These are phyloP conservation scores for Spinacia oleracea DNA, from an alignment of 179 eudicot genomes.

Conservation along the genomic window DNA sequence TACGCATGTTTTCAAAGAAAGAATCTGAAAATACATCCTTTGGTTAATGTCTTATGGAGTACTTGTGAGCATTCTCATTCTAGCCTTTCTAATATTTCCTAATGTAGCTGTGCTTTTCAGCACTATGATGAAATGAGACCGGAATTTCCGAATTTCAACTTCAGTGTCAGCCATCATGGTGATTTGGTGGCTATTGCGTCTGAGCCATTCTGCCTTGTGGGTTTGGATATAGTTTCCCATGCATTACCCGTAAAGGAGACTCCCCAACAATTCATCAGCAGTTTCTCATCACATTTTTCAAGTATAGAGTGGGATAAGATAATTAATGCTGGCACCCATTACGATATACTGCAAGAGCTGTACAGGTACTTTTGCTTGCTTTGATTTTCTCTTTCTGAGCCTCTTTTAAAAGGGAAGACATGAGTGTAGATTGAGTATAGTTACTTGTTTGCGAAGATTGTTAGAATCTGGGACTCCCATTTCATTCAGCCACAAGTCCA, in stretches of 20 bases:
- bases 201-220: conserved; percentile 82
- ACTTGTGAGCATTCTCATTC: neutral
- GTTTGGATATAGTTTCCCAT: conserved; percentile 67
- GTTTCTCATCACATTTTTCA: conserved; percentile 63
- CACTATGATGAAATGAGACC: conserved; percentile 32
- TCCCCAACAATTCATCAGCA: conserved; percentile 44
- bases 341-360: conserved; percentile 46
- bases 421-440: neutral
- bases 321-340: conserved; percentile 43
- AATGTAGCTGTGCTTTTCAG: conserved; percentile 32
- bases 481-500: too few relatives aligned
- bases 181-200: conserved; percentile 89
- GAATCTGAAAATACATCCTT: too few relatives aligned
- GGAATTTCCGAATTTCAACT: conserved; percentile 77
- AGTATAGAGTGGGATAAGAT: conserved; percentile 62
- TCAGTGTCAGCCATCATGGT: conserved; percentile 82
- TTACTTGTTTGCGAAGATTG: neutral
- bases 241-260: conserved; percentile 44
- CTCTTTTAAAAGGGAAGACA: neutral
- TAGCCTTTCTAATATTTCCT: neutral
- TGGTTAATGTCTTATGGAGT: too few relatives aligned
- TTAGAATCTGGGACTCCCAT: neutral
- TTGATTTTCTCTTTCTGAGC: neutral
- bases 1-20: too few relatives aligned
- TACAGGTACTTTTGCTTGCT: conserved; percentile 45